Conservation (phyloP, 2,329 filamentous ascomycete species). For the Pseudogymnoascus sp. region DNA sequence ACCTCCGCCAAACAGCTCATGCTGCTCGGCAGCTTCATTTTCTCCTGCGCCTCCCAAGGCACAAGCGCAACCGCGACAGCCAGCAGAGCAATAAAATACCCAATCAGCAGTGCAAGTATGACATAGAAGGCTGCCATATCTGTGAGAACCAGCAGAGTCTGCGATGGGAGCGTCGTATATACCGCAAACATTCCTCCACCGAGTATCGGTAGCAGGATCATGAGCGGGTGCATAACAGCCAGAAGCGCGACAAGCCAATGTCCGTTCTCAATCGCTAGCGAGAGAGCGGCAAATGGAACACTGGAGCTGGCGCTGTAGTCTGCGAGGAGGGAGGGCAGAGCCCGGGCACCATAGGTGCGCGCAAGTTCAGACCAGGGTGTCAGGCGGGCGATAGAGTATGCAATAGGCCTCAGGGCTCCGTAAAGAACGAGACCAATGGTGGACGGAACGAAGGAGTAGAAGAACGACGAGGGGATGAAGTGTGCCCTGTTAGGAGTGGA, state of each 20-base stretch:
- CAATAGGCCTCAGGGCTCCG: conserved; percentile 57
- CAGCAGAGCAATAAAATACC: conserved; percentile 59
- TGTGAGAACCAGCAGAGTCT: conserved; percentile 57
- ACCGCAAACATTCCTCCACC: conserved; percentile 67
- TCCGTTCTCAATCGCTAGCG: conserved; percentile 54
- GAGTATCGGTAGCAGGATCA: conserved; percentile 55
- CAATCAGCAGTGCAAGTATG: conserved; percentile 59
- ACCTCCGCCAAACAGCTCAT: conserved; percentile 67
- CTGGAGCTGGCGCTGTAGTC: conserved; percentile 50
- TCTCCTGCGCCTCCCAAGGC: conserved; percentile 35
- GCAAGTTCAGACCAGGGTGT: conserved; percentile 61
- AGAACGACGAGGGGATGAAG: conserved; percentile 80
- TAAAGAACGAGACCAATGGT: conserved; percentile 58
- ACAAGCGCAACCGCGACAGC: conserved; percentile 32
- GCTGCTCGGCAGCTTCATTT: conserved; percentile 62
- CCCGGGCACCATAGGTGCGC: conserved; percentile 47
- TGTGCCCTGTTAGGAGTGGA: conserved; percentile 51
- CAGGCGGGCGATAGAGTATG: conserved; percentile 55
- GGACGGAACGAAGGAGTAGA: conserved; percentile 70
- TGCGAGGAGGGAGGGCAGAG: conserved; percentile 55
- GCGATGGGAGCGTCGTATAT: conserved; percentile 44
- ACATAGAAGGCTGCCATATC: conserved; percentile 65
- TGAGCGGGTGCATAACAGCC: conserved; percentile 50
- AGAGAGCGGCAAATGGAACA: conserved; percentile 22
- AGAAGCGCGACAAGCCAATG: conserved; percentile 45